These are phyloP conservation scores for Tetracentron sinense DNA, from an alignment of 164 flowering plant species.

Conservation along the genomic window DNA sequence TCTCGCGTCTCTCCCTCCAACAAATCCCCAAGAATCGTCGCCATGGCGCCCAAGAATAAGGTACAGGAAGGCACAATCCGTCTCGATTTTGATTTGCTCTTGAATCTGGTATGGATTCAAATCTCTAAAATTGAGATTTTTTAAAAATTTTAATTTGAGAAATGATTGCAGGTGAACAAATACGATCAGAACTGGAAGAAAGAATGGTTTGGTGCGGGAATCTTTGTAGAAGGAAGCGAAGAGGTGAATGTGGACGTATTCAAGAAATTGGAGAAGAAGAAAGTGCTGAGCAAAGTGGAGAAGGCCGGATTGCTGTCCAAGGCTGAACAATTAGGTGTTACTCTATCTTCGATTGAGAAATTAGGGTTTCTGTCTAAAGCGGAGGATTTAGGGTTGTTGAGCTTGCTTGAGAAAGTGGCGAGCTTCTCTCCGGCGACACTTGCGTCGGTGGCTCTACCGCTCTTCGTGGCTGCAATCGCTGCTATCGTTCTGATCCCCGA, in stretches of 20 bases:
- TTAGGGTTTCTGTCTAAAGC: conserved; percentile 82
- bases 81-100: background rate
- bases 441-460: conserved; percentile 71
- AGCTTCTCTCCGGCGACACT: conserved; percentile 55
- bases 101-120: background rate
- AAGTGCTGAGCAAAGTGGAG: conserved; percentile 78
- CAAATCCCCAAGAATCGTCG: conserved; percentile 30
- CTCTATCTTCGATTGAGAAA: conserved; percentile 82
- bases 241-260: conserved; percentile 73
- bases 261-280: conserved; percentile 74
- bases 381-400: conserved; percentile 76
- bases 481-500: conserved; percentile 75
- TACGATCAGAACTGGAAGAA: conserved; percentile 71
- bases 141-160: background rate
- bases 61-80: conserved; percentile 1
- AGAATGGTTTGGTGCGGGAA: conserved; percentile 87
- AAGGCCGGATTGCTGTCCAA: conserved; percentile 78
- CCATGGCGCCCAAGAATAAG: conserved; percentile 59
- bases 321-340: conserved; percentile 77
- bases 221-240: conserved; percentile 76
- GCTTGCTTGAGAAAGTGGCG: conserved; percentile 62
- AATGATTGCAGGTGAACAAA: conserved; percentile 60
- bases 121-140: too few species aligned
- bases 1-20: conserved; percentile 22
- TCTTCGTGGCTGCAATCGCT: conserved; percentile 57